Evolutionary conservation across 176 grass and related monocot species (phyloP).

Genomic region (Oryza punctata): DNA sequence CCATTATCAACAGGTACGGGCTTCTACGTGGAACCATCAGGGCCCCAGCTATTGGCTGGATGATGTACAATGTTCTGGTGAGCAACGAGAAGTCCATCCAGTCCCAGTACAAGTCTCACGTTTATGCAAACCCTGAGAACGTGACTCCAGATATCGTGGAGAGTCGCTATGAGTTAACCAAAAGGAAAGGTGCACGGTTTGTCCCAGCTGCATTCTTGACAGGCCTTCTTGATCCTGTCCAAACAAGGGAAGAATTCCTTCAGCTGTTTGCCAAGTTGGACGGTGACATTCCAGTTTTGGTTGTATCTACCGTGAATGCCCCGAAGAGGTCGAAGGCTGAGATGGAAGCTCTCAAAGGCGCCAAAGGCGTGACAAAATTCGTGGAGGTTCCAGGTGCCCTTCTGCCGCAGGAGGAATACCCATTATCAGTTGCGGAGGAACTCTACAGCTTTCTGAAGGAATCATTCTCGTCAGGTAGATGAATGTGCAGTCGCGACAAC

Average conservation of each 20-base stretch:
- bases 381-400: slow-evolving; percentile 86
- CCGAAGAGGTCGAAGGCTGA: slow-evolving; percentile 95
- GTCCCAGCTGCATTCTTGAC: slow-evolving; percentile 90
- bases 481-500: not conserved
- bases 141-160: slow-evolving; percentile 73
- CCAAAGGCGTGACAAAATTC: slow-evolving; percentile 75
- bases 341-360: slow-evolving; percentile 75
- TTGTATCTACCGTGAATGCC: slow-evolving; percentile 56
- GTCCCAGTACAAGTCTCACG: slow-evolving; percentile 95
- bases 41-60: slow-evolving; percentile 77
- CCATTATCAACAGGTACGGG: slow-evolving; percentile 63
- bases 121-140: slow-evolving; percentile 86
- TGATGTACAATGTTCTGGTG: slow-evolving; percentile 96
- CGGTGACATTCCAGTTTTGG: slow-evolving; percentile 55
- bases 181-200: slow-evolving; percentile 77
- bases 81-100: slow-evolving; percentile 95
- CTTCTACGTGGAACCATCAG: slow-evolving; percentile 82
- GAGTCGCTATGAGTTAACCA: slow-evolving; percentile 80
- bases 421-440: slow-evolving; percentile 65
- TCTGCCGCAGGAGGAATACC: slow-evolving; percentile 94
- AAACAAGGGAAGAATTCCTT: slow-evolving; percentile 78
- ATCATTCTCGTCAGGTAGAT: slow-evolving; percentile 36
- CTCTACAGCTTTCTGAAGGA: slow-evolving; percentile 69
- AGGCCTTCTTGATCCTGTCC: slow-evolving; percentile 85
- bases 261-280: slow-evolving; percentile 72